Evolutionary conservation across 164 flowering plant species (phyloP).

Genomic region (Stephania yunnanensis): DNA sequence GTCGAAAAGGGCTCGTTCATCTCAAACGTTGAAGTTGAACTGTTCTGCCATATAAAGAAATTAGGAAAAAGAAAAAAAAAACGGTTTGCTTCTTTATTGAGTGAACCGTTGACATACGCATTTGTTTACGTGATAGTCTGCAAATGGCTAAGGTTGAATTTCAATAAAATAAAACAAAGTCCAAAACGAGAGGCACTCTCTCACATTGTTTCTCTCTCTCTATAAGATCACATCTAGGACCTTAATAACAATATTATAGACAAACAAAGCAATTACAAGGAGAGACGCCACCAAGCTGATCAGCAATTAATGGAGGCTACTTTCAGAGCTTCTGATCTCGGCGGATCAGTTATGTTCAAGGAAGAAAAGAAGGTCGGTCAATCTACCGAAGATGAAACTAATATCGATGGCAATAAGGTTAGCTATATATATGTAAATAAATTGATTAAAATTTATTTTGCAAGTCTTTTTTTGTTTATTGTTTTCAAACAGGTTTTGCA

Average conservation of each 20-base stretch:
- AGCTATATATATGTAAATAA: no score
- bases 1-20: neutral
- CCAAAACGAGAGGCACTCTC: constrained; percentile 12
- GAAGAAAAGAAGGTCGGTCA: constrained; percentile 17
- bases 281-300: neutral
- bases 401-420: neutral
- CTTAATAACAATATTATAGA: neutral
- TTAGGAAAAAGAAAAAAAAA: neutral
- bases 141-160: constrained; percentile 15
- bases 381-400: constrained; percentile 4
- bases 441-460: no score
- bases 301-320: constrained; percentile 18
- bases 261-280: neutral
- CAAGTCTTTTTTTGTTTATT: neutral
- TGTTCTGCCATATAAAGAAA: constrained; percentile 3
- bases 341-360: neutral
- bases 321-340: constrained; percentile 15
- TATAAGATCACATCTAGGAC: constrained; percentile 2
- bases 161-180: constrained; percentile 9
- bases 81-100: constrained; percentile 3
- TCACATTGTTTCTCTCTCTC: neutral
- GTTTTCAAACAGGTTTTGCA: neutral
- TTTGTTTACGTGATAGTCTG: constrained; percentile 5
- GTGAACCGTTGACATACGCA: constrained; percentile 25
- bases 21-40: constrained; percentile 22